Conservation (phyloP, 352 stramenopile genomes). For the Phytopythium ostracodes region DNA sequence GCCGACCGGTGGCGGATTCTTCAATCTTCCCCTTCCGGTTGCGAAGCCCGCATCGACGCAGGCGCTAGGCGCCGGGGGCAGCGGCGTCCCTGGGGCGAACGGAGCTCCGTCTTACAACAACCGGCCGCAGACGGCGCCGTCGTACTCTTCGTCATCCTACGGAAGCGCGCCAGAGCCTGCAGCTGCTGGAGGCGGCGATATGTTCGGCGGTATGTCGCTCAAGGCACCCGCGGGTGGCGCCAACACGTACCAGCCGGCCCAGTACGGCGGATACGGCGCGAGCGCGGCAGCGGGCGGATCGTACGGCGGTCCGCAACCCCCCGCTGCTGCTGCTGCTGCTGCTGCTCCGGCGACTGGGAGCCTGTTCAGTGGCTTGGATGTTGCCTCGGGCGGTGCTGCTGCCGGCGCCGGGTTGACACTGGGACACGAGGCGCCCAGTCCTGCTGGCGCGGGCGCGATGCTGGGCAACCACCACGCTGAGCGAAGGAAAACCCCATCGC, state of each 20-base stretch:
- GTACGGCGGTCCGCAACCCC: not conserved
- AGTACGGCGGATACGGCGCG: conserved; percentile 30
- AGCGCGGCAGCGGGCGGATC: conserved; percentile 3
- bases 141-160: conserved; percentile 11
- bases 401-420: conserved; percentile 8
- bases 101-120: not conserved
- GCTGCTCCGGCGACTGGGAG: conserved; percentile 14
- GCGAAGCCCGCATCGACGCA: conserved; percentile 25
- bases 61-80: conserved; percentile 1
- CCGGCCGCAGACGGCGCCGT: conserved; percentile 7
- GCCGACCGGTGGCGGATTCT: conserved; percentile 68
- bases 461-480: conserved; percentile 21
- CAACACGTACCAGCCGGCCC: conserved; percentile 19
- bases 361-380: conserved; percentile 49
- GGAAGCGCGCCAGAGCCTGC: conserved; percentile 15
- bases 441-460: conserved; percentile 3
- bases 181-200: conserved; percentile 27
- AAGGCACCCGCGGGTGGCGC: conserved; percentile 22
- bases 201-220: conserved; percentile 79
- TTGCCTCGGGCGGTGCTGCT: conserved; percentile 20
- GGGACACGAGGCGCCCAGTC: conserved; percentile 15
- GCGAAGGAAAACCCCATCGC: conserved; percentile 32
- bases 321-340: conserved; percentile 7
- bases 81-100: conserved; percentile 4
- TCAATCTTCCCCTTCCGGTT: conserved; percentile 75